Evolutionary conservation across 176 grass and related monocot species (phyloP).

Genomic region (Ampelocalamus luodianensis): DNA sequence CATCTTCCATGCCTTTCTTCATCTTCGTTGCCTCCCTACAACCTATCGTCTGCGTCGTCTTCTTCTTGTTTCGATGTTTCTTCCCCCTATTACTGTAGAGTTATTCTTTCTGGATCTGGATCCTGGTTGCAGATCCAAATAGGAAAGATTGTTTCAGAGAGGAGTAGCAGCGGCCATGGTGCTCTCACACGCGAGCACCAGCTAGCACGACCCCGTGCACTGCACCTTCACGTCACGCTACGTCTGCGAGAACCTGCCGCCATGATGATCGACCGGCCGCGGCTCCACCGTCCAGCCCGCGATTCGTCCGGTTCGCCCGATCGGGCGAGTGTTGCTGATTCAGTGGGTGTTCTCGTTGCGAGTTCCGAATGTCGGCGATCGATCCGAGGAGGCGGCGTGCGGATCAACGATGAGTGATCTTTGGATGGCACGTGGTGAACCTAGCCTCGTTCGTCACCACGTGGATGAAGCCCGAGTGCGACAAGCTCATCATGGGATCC

Average conservation of each 20-base stretch:
- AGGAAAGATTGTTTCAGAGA: no score
- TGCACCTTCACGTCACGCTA: slow-evolving; percentile 62
- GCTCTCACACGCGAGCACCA: slow-evolving; percentile 54
- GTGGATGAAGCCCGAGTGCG: slow-evolving; percentile 86
- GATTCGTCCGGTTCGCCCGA: neutral
- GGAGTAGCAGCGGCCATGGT: slow-evolving; percentile 51
- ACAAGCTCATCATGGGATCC: slow-evolving; percentile 64
- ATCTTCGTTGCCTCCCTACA: no score
- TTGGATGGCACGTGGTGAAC: slow-evolving; percentile 74
- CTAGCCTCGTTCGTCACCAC: slow-evolving; percentile 84
- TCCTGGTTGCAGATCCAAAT: no score
- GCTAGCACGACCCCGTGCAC: slow-evolving; percentile 19
- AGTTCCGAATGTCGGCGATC: neutral
- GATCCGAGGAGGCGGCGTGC: neutral
- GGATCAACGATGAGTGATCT: slow-evolving; percentile 70
- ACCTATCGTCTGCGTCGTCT: no score
- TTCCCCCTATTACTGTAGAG: no score
- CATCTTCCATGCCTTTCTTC: no score
- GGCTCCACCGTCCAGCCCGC: neutral
- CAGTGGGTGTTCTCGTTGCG: no score
- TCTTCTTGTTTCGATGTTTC: no score
- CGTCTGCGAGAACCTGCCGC: slow-evolving; percentile 14
- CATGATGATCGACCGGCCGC: neutral
- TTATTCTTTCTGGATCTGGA: no score
- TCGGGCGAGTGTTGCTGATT: no score